phyloP scores from a whole-genome alignment of 306 rosid species.

The Sindora glabra region DNA sequence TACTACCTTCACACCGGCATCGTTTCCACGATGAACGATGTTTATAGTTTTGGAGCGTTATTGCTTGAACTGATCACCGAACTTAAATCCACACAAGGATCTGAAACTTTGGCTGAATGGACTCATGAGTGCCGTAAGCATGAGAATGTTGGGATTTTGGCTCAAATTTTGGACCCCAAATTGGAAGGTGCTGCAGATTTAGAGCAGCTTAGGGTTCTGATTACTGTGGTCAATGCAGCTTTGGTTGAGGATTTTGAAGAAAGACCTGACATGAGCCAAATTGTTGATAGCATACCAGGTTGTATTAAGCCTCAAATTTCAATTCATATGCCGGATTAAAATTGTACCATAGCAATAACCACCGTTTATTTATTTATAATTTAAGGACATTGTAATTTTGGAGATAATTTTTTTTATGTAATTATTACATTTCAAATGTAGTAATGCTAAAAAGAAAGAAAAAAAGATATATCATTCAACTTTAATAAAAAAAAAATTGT shows the following conservation, averaged over 20 bases:
- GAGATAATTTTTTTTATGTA: too few relatives aligned
- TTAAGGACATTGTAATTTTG: too few relatives aligned
- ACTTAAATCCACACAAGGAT: constrained; percentile 6
- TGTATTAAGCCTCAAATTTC: background rate
- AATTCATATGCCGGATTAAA: background rate
- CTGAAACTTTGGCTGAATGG: constrained; percentile 5
- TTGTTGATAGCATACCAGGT: background rate
- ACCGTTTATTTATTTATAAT: too few relatives aligned
- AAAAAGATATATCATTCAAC: too few relatives aligned
- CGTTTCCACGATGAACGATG: background rate
- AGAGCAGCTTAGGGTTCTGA: background rate
- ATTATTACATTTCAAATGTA: too few relatives aligned
- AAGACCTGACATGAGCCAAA: background rate
- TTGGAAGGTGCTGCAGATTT: background rate
- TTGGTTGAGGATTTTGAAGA: background rate
- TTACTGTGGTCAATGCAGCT: constrained; percentile 4
- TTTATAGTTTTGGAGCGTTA: constrained; percentile 9
- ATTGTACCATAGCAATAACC: too few relatives aligned
- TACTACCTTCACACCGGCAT: background rate
- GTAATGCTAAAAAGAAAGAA: too few relatives aligned
- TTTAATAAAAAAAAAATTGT: too few relatives aligned
- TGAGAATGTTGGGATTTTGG: background rate
- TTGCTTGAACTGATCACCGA: background rate
- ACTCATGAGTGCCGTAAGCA: background rate
- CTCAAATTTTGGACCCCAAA: constrained; percentile 10